A percentile compares a stretch with the other conserved stretches of the same genome.
phyloP scores from a whole-genome alignment of 2,329 filamentous ascomycete genomes.

The Aspergillus brasiliensis region DNA sequence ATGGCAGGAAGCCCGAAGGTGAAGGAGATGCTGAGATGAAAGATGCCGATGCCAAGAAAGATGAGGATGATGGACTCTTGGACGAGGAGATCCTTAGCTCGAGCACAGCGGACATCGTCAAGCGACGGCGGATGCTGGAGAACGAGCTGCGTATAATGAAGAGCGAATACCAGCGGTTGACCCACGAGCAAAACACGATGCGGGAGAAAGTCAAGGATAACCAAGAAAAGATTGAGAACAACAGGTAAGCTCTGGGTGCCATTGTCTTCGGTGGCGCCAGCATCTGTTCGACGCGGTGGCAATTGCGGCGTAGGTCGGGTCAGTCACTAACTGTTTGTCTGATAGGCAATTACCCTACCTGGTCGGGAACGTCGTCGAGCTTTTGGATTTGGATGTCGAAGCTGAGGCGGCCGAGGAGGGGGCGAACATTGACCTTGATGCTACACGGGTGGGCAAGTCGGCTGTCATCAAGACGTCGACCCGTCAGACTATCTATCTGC shows the following conservation, averaged over 20 bases:
- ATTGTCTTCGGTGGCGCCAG: neutral
- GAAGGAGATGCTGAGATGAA: conserved; percentile 89
- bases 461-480: conserved; percentile 99
- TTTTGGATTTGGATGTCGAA: conserved; percentile 93
- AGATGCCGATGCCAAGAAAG: conserved; percentile 72
- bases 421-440: conserved; percentile 97
- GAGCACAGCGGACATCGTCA: conserved; percentile 92
- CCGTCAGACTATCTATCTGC: conserved; percentile 96
- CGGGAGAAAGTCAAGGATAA: conserved; percentile 99
- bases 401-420: conserved; percentile 96
- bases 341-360: conserved; percentile 92
- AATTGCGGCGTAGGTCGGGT: neutral
- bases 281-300: conserved; percentile 7
- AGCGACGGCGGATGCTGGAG: conserved; percentile 86
- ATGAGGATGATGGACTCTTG: conserved; percentile 76
- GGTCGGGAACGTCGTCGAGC: conserved; percentile 96
- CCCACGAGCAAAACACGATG: conserved; percentile 95
- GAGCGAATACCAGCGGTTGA: conserved; percentile 91
- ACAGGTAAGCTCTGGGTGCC: conserved; percentile 64
- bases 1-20: conserved; percentile 58
- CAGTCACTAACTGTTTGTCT: conserved; percentile 10
- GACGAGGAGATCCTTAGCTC: conserved; percentile 92
- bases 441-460: conserved; percentile 93
- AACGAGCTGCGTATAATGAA: conserved; percentile 99
- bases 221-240: conserved; percentile 97